These are phyloP conservation scores for Trichoderma reesei DNA, from an alignment of 495 filamentous ascomycete species.

Conservation along the genomic window DNA sequence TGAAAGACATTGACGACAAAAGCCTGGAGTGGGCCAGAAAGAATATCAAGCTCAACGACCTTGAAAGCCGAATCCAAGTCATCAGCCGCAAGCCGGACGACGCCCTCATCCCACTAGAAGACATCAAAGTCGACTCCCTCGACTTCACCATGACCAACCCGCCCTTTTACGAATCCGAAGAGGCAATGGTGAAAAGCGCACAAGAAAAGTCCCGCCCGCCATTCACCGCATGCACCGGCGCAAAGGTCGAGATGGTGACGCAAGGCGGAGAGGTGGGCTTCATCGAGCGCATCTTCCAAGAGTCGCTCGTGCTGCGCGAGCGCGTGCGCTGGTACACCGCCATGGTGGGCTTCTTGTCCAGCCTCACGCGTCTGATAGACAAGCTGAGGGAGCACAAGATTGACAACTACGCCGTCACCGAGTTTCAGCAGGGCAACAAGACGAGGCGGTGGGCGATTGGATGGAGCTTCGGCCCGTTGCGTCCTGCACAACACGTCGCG, in stretches of 20 bases:
- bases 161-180: constrained; percentile 73
- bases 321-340: constrained; percentile 78
- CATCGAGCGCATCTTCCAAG: constrained; percentile 61
- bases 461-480: constrained; percentile 68
- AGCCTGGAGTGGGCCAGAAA: constrained; percentile 53
- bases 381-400: constrained; percentile 48
- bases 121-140: constrained; percentile 45
- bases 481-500: constrained; percentile 52
- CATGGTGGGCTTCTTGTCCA: constrained; percentile 80
- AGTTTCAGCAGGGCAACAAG: constrained; percentile 68
- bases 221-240: constrained; percentile 71
- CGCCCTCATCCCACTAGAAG: constrained; percentile 51
- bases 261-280: constrained; percentile 77
- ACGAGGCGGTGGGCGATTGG: constrained; percentile 82
- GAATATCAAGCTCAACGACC: constrained; percentile 54
- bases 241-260: constrained; percentile 78
- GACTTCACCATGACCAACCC: constrained; percentile 95
- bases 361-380: constrained; percentile 53
- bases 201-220: constrained; percentile 57
- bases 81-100: constrained; percentile 41
- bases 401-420: constrained; percentile 72
- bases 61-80: constrained; percentile 57
- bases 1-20: constrained; percentile 63
- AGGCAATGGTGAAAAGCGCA: constrained; percentile 58
- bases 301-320: constrained; percentile 52